Evolutionary conservation across 208 protist genomes (phyloP).

Genomic region (Leishmania tarentolae): DNA sequence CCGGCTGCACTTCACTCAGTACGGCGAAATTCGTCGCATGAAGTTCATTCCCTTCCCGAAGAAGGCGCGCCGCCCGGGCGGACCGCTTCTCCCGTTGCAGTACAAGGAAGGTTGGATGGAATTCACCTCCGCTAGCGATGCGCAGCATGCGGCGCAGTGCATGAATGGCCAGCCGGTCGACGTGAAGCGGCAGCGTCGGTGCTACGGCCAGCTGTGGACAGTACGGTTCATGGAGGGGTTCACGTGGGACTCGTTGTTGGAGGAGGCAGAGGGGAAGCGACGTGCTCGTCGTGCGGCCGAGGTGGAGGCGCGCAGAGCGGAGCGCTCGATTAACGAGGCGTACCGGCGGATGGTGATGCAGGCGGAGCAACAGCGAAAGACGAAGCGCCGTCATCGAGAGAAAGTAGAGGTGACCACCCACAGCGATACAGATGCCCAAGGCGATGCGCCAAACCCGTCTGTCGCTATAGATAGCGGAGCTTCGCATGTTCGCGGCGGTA

Average conservation of each 20-base stretch:
- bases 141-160: conserved; percentile 42
- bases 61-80: conserved; percentile 70
- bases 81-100: conserved; percentile 65
- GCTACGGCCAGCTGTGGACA: conserved; percentile 82
- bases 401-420: neutral
- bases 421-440: neutral
- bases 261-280: conserved; percentile 58
- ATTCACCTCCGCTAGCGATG: conserved; percentile 53
- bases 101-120: conserved; percentile 85
- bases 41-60: conserved; percentile 79
- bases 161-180: conserved; percentile 69
- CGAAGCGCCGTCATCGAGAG: conserved; percentile 14
- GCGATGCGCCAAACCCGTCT: neutral
- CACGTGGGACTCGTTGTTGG: conserved; percentile 64
- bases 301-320: conserved; percentile 49
- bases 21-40: conserved; percentile 69
- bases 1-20: conserved; percentile 65
- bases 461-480: neutral
- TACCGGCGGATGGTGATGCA: conserved; percentile 68
- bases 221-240: conserved; percentile 66
- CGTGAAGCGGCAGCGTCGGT: conserved; percentile 63
- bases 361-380: conserved; percentile 24
- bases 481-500: neutral
- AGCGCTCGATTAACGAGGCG: conserved; percentile 73
- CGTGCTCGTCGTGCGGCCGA: conserved; percentile 48